Evolutionary conservation across 208 protist genomes (phyloP), one percentile per base, ranked within the genome.

Genomic region (Leishmania mexicana): DNA sequence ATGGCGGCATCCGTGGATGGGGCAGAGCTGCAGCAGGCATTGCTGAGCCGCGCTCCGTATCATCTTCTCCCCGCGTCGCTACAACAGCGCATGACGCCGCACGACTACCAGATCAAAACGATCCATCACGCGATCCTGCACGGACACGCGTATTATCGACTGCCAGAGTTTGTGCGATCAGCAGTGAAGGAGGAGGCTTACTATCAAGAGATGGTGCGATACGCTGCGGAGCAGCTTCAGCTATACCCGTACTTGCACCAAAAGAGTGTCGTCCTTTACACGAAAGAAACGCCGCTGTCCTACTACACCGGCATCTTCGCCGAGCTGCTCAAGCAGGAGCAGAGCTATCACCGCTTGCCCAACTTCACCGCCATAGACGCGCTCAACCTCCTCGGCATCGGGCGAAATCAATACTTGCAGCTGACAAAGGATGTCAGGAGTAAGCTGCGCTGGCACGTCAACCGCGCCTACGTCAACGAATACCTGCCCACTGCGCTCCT

Each of bases 281-380:
- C 93, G 15, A 81, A 80, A 17, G 89, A 96, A 58, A 95, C 92
- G 2, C 91, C 93, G 31, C 84, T 96, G 47, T 87, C 80, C 0
- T 96, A 96, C 86, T 98, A 98, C 88, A 87, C 78, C 0, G 71
- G 75, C 4, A 95, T 98, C 83, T 71, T 98, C 10, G 83, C 86
- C 2, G 89, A 93, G 80, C 71, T 98, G 54, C 89, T 98, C 31
- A 94, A 92, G 83, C 79, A 86, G 49, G 93, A 96, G 78, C 81
- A 85, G 51, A 94, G 89, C 80, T 99, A 99, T 82, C 98, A 99
- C 80, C 89, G 93, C 17, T 88, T 99, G 54, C 99, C 99, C 17
- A 99, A 99, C 87, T 99, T 99, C 81, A 99, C 98, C 19, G 99
- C 99, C 19, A 93, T 98, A 4, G 99, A 99, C 86, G 87, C 97